These are phyloP conservation scores for Cercospora sp. DNA, from an alignment of 2,329 filamentous ascomycete genomes.

Conservation along the genomic window DNA sequence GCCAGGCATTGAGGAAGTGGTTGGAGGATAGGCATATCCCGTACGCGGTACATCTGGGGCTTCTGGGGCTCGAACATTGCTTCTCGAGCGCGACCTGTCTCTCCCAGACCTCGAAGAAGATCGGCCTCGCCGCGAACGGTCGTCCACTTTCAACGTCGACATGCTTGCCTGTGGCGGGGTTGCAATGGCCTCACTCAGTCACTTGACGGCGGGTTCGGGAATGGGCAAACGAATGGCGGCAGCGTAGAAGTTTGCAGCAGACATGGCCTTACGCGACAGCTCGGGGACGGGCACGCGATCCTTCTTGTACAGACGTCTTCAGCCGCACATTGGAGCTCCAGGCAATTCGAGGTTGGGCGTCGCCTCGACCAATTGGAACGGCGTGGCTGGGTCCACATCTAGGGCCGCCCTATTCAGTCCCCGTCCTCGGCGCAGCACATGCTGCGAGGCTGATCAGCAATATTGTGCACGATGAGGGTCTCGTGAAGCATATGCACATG, in stretches of 20 bases:
- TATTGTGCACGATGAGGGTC: background rate
- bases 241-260: slow-evolving; percentile 12
- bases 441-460: background rate
- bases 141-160: slow-evolving; percentile 42
- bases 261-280: slow-evolving; percentile 6
- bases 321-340: slow-evolving; percentile 15
- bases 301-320: slow-evolving; percentile 2
- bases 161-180: slow-evolving; percentile 11
- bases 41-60: slow-evolving; percentile 31
- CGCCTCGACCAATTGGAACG: background rate
- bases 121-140: slow-evolving; percentile 43
- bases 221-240: slow-evolving; percentile 10
- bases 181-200: slow-evolving; percentile 10
- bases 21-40: slow-evolving; percentile 27
- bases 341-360: slow-evolving; percentile 2
- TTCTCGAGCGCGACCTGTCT: slow-evolving; percentile 41
- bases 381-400: slow-evolving; percentile 12
- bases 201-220: slow-evolving; percentile 10
- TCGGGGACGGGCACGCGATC: background rate
- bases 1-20: slow-evolving; percentile 25
- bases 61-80: slow-evolving; percentile 41
- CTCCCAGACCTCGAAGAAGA: slow-evolving; percentile 45
- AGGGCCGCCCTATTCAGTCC: background rate
- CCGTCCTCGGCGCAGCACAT: background rate
- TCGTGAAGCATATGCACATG: background rate